Evolutionary conservation across 2,329 filamentous ascomycete genomes (phyloP), one percentile per base, ranked within the genome.

Genomic region (Alternaria sp.): DNA sequence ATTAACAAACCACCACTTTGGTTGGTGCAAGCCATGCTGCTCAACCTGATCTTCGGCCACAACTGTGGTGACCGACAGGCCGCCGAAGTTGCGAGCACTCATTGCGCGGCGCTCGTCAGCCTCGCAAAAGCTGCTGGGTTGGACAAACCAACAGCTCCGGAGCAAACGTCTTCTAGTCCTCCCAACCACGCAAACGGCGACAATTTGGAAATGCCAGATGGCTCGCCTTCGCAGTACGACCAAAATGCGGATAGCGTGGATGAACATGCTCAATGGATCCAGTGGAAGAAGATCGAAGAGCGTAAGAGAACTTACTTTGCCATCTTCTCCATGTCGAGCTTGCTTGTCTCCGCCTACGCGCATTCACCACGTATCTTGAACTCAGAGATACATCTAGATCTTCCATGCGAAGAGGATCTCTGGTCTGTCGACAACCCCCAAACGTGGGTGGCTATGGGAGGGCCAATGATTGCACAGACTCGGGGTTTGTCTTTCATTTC

Each of bases 41-140:
- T 99, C 52, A 98, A 97, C 75, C 92, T 98, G 38, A 92, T 97
- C 16, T 98, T 97, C 75, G 94, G 94, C 14, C 92, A 97, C 78
- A 96, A 97, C 68, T 97, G 93, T 76, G 93, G 92, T 38, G 94
- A 98, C 77, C 94, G 96, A 81, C 90, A 89, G 55, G 91, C 93
- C 22, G 93, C 92, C 62, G 93, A 97, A 75, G 96, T 97, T 72
- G 94, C 94, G 1, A 94, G 91, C 65, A 97, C 92, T 1, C 94
- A 98, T 76, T 96, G 92, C 75, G 92, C 93, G 8, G 92, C 94
- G 20, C 83, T 99, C 43, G 93, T 97, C 54, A 97, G 93, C 76
- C 87, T 99, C 53, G 93, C 94, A 4, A 90, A 94, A 74, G 92
- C 93, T 34, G 93, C 94, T n/a, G 91, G 93, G 54, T 82, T 98